Conservation (phyloP, 768 basidiomycete species). For the Phanerochaete carnosa region DNA sequence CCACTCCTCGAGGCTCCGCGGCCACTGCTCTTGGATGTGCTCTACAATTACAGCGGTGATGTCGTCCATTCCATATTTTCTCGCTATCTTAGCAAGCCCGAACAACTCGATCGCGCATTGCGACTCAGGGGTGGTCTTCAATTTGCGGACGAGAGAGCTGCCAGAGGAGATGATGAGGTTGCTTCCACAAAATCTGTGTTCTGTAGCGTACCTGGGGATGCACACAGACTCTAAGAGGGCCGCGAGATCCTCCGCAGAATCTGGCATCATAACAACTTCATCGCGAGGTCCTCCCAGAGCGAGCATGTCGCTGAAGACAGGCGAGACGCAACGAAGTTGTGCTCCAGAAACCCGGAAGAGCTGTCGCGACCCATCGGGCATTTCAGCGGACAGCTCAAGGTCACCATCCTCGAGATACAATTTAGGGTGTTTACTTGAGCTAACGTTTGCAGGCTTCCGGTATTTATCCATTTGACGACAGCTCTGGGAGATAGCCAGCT, state of each 20-base stretch:
- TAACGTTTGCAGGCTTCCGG: too few relatives aligned
- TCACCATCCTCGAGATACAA: slow-evolving; percentile 10
- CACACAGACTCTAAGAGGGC: slow-evolving; percentile 11
- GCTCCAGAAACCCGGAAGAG: slow-evolving; percentile 6
- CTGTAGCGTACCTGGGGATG: background rate
- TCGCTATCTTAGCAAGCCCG: background rate
- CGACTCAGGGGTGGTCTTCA: background rate
- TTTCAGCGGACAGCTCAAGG: background rate
- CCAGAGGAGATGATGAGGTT: too few relatives aligned
- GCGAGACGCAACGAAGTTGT: slow-evolving; percentile 3
- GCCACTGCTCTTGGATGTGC: background rate
- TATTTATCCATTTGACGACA: background rate
- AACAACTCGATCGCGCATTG: background rate
- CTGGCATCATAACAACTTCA: slow-evolving; percentile 3
- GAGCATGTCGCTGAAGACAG: slow-evolving; percentile 14
- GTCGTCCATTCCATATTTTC: background rate
- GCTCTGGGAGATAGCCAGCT: too few relatives aligned
- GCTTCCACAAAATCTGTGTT: background rate
- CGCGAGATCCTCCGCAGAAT: slow-evolving; percentile 12
- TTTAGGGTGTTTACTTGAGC: background rate
- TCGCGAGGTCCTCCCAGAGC: background rate
- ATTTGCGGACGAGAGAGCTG: background rate
- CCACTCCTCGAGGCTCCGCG: background rate
- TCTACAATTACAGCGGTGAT: background rate
- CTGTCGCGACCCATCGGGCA: background rate